Evolutionary conservation across 164 flowering plant genomes (phyloP).

Genomic region (Akebia trifoliata): DNA sequence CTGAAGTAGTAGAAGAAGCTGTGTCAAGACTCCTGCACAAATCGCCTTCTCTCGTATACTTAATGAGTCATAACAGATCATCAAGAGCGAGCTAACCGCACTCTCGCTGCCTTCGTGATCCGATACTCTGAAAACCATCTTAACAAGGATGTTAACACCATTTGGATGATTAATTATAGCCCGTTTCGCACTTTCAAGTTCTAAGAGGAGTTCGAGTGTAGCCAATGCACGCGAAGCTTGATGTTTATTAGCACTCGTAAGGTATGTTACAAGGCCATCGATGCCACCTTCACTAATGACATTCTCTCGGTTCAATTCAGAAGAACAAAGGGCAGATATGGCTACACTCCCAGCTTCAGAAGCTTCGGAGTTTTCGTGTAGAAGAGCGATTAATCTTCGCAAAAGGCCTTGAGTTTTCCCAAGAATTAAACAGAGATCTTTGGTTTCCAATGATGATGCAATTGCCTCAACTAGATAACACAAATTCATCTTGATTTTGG

Average conservation of each 20-base stretch:
- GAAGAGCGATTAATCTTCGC: constrained; percentile 19
- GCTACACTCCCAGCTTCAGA: constrained; percentile 37
- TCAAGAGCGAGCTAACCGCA: constrained; percentile 41
- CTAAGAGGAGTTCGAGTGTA: constrained; percentile 39
- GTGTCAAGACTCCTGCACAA: constrained; percentile 47
- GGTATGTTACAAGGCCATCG: constrained; percentile 31
- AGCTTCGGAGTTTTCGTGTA: constrained; percentile 23
- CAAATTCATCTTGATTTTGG: constrained; percentile 30
- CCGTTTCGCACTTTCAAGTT: constrained; percentile 32
- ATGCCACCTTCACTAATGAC: constrained; percentile 33
- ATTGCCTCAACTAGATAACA: constrained; percentile 44
- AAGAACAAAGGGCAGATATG: constrained; percentile 32
- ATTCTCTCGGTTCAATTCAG: constrained; percentile 24
- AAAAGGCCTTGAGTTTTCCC: constrained; percentile 26
- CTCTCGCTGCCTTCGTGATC: constrained; percentile 59
- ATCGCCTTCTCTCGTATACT: constrained; percentile 44
- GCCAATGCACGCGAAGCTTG: constrained; percentile 29
- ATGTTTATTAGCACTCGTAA: constrained; percentile 17
- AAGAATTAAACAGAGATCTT: constrained; percentile 27
- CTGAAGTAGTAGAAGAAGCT: constrained; percentile 58
- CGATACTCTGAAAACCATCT: constrained; percentile 58
- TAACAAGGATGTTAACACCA: constrained; percentile 43
- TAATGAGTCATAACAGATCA: constrained; percentile 33
- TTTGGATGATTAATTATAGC: constrained; percentile 26
- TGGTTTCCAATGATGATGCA: constrained; percentile 29